Evolutionary conservation across 805 yeast species (phyloP), one percentile per base, ranked within the genome.

Genomic region (Wickerhamomyces subpelliculosus): DNA sequence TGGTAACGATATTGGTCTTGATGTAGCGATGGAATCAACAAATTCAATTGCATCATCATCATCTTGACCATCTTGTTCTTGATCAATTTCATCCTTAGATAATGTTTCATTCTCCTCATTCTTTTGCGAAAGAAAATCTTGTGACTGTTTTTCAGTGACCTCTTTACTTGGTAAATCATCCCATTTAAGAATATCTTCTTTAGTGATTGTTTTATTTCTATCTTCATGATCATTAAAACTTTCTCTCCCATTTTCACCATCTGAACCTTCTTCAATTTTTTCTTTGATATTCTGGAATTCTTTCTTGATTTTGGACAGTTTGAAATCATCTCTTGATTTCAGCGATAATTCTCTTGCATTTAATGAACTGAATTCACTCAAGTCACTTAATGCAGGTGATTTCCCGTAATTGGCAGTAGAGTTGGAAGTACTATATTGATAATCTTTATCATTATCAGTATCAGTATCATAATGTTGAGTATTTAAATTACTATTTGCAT

Each of bases 301-400:
- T 27, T 8, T 27, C 21, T 23, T 42, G 8, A 42, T 34, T 21
- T 47, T 44, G 8, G 51, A 35, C 17, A 45, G 44, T 24, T 41
- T 46, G 24, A 47, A 25, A 27, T 35, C 18, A 24, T 33, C 40
- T 18, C 32, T 46, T 40, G 39, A 41, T 33, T 19, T 44, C 34
- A 35, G 37, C 27, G 34, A 49, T 22, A 16, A 36, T 8, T 28
- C 37, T 22, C 17, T 27, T 4, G 41, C 34, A 16, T 25, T 38
- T 3, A 38, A 9, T 10, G 37, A 38, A 13, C 44, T 48, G 17
- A 48, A 42, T 17, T 53, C 57, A 27, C 57, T 53, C n/a, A 54
- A 29, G 30, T 54, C 59, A 16, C 57, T 50, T 8, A 54, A 20
- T 4, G 52, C 39, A 14, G 59, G 58, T 0, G 55, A 48, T 32